Base-by-base conservation (phyloP, 345 rosid species). In the Dipteronia sinensis region DNA sequence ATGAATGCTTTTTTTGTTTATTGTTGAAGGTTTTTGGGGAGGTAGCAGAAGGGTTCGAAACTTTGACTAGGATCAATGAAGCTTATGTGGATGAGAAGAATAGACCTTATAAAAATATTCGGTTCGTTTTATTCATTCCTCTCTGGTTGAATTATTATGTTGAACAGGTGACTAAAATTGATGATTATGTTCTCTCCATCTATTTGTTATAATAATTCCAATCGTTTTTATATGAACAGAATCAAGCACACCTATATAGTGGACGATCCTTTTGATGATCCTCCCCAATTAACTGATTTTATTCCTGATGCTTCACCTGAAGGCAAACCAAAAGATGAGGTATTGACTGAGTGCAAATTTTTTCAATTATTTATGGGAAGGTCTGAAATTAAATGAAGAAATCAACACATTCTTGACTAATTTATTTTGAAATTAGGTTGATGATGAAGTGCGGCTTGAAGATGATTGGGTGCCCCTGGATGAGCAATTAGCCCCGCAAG, bases 401-500 rank as follows among this genome's bases (percentile, higher is more conserved):
- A 29, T 23, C 25, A 17, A 16, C 59, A 34, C 49, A 25, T 40
- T 77, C 27, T 6, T n/a, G 12, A 27, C 22, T 79, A 16, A 29
- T 68, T 67, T 67, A 49, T 51, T 62, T 64, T 77, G 65, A 70
- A 38, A 71, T 51, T 72, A 92, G 97, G 93, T 87, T 79, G 89
- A 89, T 16, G 88, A 89, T 83, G 90, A 91, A 40, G 98, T 92
- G 38, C 91, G 97, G 65, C 97, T 96, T 82, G 99, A 96, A 86
- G 98, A 92, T 86, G 99, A 91, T 83, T 96, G 99, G 99, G 93
- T 94, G 73, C 98, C 99, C 19, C 76, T 96, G 89, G 99, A 96
- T 80, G 98, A 96, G 80, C 85, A 90, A 84, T 81, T 96, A 72
- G 90, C 87, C 72, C 38, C 82, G 16, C 80, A 79, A 4, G 95